These are phyloP conservation scores for Dryas integrifolia DNA, from an alignment of 331 rosid genomes.

Conservation along the genomic window DNA sequence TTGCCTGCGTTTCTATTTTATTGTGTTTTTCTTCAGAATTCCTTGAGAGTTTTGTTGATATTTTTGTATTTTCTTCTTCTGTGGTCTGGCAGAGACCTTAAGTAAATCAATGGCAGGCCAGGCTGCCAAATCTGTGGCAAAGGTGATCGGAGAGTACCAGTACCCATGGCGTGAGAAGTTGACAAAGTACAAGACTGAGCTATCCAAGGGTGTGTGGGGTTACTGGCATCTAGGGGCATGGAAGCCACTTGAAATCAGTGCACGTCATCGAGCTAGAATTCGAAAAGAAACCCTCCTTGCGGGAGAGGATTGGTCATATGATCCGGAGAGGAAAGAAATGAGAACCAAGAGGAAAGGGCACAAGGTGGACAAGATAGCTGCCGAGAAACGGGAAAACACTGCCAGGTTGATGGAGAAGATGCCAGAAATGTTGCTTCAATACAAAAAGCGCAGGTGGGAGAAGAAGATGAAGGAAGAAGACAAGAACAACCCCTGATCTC, in stretches of 20 bases:
- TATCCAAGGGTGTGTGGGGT: slow-evolving; percentile 92
- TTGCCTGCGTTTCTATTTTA: neutral
- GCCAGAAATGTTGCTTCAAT: slow-evolving; percentile 27
- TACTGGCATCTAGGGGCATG: slow-evolving; percentile 98
- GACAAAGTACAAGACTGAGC: slow-evolving; percentile 62
- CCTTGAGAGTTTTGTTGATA: neutral
- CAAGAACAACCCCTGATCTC: slow-evolving; percentile 25
- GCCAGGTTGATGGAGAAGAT: slow-evolving; percentile 34
- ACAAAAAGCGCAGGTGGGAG: slow-evolving; percentile 38
- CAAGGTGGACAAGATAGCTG: slow-evolving; percentile 28
- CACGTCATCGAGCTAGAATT: slow-evolving; percentile 69
- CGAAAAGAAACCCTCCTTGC: slow-evolving; percentile 84
- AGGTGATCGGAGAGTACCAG: slow-evolving; percentile 57
- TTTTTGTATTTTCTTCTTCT: neutral
- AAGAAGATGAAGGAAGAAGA: slow-evolving; percentile 43
- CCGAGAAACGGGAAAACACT: slow-evolving; percentile 38
- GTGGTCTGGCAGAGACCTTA: slow-evolving; percentile 20
- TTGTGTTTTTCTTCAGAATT: neutral
- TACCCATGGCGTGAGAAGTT: slow-evolving; percentile 89
- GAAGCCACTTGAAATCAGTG: slow-evolving; percentile 83
- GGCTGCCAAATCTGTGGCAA: slow-evolving; percentile 48
- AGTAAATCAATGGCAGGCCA: slow-evolving; percentile 52
- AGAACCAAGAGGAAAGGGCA: slow-evolving; percentile 60
- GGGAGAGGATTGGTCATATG: slow-evolving; percentile 83
- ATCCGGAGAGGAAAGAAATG: slow-evolving; percentile 86